Conservation (phyloP, 148 eudicot species). For the Beta vulgaris region DNA sequence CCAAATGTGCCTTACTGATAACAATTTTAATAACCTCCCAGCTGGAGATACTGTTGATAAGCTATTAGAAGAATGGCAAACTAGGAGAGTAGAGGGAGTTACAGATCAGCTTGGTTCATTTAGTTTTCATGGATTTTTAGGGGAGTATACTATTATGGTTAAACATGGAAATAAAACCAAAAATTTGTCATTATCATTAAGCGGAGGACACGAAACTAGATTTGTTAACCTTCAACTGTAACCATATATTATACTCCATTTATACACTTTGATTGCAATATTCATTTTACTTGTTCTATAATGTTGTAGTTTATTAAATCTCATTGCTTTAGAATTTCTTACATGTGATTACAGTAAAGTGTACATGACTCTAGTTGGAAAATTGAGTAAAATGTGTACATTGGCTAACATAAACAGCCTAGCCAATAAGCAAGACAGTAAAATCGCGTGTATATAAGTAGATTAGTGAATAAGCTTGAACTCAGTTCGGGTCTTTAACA, state of each 20-base stretch:
- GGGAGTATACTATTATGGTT: constrained; percentile 54
- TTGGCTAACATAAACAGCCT: no score
- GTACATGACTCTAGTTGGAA: no score
- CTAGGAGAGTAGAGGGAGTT: constrained; percentile 38
- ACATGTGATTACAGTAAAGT: no score
- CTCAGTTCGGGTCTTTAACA: no score
- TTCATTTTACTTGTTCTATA: no score
- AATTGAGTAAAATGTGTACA: no score
- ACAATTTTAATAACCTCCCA: constrained; percentile 56
- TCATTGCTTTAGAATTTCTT: no score
- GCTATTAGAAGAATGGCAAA: constrained; percentile 71
- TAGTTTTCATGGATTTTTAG: constrained; percentile 65
- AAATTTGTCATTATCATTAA: constrained; percentile 49
- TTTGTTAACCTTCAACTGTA: constrained; percentile 63
- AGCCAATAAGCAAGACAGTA: no score
- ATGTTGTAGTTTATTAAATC: no score
- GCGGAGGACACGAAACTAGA: constrained; percentile 59
- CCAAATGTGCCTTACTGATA: constrained; percentile 86
- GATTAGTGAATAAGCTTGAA: no score
- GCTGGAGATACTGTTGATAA: constrained; percentile 74
- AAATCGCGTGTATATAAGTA: no score
- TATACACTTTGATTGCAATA: background rate
- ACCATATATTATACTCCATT: background rate
- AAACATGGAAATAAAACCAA: constrained; percentile 39
- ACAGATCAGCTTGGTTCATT: constrained; percentile 64